Conservation (phyloP, 2,329 filamentous ascomycete species). For the Fusarium multiceps region DNA sequence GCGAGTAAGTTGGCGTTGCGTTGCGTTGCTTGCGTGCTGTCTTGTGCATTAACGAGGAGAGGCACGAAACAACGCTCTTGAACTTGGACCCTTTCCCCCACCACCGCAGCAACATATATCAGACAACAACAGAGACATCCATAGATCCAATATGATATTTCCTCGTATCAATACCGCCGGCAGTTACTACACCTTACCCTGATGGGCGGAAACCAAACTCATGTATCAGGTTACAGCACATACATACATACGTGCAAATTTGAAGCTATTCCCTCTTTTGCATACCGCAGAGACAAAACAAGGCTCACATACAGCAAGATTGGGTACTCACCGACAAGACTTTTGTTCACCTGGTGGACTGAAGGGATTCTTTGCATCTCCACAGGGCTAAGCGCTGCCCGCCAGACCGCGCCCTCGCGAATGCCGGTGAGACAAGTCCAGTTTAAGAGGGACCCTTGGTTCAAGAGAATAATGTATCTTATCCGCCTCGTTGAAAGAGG, state of each 20-base stretch:
- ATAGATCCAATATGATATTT: not conserved
- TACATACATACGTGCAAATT: slow-evolving; percentile 7
- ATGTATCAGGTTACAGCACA: slow-evolving; percentile 38
- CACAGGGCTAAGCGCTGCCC: slow-evolving; percentile 14
- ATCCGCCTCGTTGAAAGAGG: slow-evolving; percentile 1
- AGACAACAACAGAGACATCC: not conserved
- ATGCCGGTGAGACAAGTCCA: slow-evolving; percentile 5
- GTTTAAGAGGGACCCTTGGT: not conserved
- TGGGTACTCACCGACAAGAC: slow-evolving; percentile 36
- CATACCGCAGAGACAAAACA: not conserved
- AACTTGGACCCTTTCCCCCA: slow-evolving; percentile 24
- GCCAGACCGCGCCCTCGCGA: slow-evolving; percentile 33
- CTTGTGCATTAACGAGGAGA: slow-evolving; percentile 4
- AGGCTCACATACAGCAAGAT: slow-evolving; percentile 15
- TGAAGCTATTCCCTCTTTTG: slow-evolving; percentile 4
- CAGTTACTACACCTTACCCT: slow-evolving; percentile 5
- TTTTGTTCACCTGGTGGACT: not conserved
- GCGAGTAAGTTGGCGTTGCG: slow-evolving; percentile 1
- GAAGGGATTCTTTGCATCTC: not conserved
- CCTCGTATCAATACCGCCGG: slow-evolving; percentile 23
- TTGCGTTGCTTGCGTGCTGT: not conserved
- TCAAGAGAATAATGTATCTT: not conserved
- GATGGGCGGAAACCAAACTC: slow-evolving; percentile 7
- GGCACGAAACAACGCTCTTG: slow-evolving; percentile 18
- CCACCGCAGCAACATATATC: slow-evolving; percentile 11